A percentile compares a stretch with the other conserved stretches of the same genome.
phyloP scores from a whole-genome alignment of 495 filamentous ascomycete species.

The Xylaria longipes region DNA sequence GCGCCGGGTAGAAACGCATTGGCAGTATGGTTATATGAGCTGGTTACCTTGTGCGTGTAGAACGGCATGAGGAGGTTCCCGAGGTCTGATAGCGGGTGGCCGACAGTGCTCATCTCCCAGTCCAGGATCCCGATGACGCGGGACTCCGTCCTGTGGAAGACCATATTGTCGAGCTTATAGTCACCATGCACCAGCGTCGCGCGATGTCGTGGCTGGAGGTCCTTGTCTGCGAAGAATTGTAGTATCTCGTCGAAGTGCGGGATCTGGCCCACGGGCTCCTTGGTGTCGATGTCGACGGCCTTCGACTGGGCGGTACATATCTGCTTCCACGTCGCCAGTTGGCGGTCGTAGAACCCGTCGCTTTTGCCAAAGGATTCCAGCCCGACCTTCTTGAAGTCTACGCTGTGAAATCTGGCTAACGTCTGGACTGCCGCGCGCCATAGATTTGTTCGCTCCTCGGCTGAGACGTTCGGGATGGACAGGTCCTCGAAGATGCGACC shows the following conservation, averaged over 20 bases:
- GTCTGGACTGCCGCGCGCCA: conserved; percentile 87
- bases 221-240: conserved; percentile 71
- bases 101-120: conserved; percentile 97
- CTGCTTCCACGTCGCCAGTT: conserved; percentile 79
- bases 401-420: conserved; percentile 83
- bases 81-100: conserved; percentile 90
- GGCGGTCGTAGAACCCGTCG: conserved; percentile 83
- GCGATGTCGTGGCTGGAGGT: conserved; percentile 76
- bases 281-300: conserved; percentile 75
- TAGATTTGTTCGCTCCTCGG: conserved; percentile 74
- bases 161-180: conserved; percentile 97
- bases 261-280: conserved; percentile 77
- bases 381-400: conserved; percentile 68
- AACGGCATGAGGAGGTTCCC: conserved; percentile 80
- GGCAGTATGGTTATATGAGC: conserved; percentile 39
- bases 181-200: conserved; percentile 89
- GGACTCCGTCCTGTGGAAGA: conserved; percentile 89
- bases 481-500: conserved; percentile 93
- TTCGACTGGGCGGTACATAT: conserved; percentile 80
- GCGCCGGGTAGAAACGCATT: conserved; percentile 64
- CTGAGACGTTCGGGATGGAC: conserved; percentile 73
- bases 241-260: conserved; percentile 83
- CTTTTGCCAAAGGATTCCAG: conserved; percentile 75
- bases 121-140: conserved; percentile 92
- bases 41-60: conserved; percentile 30